Conservation (phyloP, 78 protist genomes). For the Isochrysis galbana region DNA sequence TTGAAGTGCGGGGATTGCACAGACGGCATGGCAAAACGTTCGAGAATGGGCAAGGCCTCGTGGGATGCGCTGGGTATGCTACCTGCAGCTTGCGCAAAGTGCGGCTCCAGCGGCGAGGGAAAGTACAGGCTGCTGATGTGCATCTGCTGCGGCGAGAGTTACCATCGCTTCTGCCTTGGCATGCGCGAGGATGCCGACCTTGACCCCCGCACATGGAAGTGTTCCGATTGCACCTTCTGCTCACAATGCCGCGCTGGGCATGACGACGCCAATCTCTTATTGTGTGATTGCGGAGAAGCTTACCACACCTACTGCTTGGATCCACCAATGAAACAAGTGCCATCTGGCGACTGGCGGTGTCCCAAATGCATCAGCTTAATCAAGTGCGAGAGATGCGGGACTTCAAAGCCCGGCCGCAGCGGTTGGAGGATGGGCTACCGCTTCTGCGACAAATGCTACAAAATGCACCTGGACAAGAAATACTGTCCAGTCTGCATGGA, state of each 20-base stretch:
- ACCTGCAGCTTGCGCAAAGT: not conserved
- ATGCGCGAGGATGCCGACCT: too few species aligned
- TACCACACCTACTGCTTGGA: not conserved
- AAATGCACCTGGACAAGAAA: not conserved
- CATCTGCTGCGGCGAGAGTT: constrained; percentile 6
- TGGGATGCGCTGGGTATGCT: not conserved
- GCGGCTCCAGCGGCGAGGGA: constrained; percentile 1
- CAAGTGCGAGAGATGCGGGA: constrained; percentile 20
- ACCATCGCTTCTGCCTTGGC: not conserved
- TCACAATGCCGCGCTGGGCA: not conserved
- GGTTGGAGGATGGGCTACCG: not conserved
- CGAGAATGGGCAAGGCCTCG: not conserved
- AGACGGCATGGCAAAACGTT: too few species aligned
- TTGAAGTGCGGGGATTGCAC: too few species aligned
- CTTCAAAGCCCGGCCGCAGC: not conserved
- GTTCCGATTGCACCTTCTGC: not conserved
- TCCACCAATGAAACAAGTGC: not conserved
- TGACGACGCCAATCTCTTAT: not conserved
- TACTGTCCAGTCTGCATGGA: not conserved
- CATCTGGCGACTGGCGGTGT: not conserved
- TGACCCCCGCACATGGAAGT: not conserved
- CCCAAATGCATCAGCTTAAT: not conserved
- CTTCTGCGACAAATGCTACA: not conserved
- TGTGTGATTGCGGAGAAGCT: constrained; percentile 1
- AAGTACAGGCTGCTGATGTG: not conserved